A percentile compares a stretch with the other conserved stretches of the same genome.
These are phyloP conservation scores for Rubroboletus satanas DNA, from an alignment of 768 basidiomycete genomes.

Conservation along the genomic window DNA sequence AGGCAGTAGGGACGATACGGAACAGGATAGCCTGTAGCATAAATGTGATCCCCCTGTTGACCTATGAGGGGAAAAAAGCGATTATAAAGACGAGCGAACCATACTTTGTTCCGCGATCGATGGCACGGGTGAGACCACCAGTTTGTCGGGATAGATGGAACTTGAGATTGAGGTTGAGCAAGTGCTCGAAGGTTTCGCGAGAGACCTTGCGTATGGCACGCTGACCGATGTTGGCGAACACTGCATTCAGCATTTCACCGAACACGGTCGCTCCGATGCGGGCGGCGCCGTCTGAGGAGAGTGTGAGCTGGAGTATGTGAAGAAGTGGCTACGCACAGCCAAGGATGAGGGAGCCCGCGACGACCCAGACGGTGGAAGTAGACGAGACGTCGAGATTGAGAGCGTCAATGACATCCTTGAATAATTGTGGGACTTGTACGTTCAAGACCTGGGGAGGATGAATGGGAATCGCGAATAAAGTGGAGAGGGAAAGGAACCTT, in stretches of 20 bases:
- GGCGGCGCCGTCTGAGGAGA: slow-evolving; percentile 74
- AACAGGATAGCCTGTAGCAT: slow-evolving; percentile 90
- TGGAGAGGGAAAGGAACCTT: slow-evolving; percentile 54
- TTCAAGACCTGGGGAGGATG: slow-evolving; percentile 69
- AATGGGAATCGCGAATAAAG: neutral
- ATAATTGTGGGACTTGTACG: slow-evolving; percentile 96
- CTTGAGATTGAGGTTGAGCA: slow-evolving; percentile 83
- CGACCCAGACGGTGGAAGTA: slow-evolving; percentile 78
- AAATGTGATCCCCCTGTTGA: slow-evolving; percentile 87
- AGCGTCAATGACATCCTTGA: slow-evolving; percentile 87
- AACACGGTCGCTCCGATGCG: slow-evolving; percentile 88
- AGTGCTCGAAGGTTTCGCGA: slow-evolving; percentile 90
- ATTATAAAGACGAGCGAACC: slow-evolving; percentile 12
- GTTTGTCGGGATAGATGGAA: slow-evolving; percentile 95
- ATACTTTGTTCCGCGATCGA: slow-evolving; percentile 96
- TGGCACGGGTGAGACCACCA: slow-evolving; percentile 92
- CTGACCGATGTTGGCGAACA: slow-evolving; percentile 95
- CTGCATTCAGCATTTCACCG: slow-evolving; percentile 88
- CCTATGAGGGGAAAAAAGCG: neutral
- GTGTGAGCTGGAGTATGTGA: neutral
- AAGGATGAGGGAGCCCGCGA: slow-evolving; percentile 85
- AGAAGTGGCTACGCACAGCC: slow-evolving; percentile 64
- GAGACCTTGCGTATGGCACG: slow-evolving; percentile 92
- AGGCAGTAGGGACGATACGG: slow-evolving; percentile 90
- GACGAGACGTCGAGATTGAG: slow-evolving; percentile 80